Evolutionary conservation across 352 stramenopile species (phyloP).

Genomic region (Globisporangium spiculum): DNA sequence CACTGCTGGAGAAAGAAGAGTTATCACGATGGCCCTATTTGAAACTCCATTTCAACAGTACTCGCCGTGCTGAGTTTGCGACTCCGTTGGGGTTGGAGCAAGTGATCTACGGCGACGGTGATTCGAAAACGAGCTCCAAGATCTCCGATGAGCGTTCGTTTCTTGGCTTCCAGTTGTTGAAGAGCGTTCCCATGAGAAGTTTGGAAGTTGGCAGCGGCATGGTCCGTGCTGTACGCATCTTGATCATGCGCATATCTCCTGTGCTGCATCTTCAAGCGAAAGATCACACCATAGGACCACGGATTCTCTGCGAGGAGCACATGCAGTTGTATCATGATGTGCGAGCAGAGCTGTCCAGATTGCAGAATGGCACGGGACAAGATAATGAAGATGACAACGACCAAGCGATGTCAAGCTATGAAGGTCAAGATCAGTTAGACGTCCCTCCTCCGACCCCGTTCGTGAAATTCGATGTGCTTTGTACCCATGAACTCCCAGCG

Average conservation of each 20-base stretch:
- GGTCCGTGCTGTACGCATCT: conserved; percentile 53
- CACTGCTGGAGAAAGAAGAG: conserved; percentile 50
- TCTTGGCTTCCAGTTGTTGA: conserved; percentile 46
- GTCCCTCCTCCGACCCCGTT: conserved; percentile 51
- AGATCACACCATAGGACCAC: conserved; percentile 52
- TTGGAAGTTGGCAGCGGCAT: conserved; percentile 62
- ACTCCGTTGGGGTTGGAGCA: conserved; percentile 48
- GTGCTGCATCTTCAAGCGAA: conserved; percentile 68
- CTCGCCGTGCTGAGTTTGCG: conserved; percentile 40
- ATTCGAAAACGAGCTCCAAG: not conserved
- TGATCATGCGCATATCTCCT: conserved; percentile 50
- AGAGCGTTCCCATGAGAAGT: conserved; percentile 59
- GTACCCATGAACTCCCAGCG: conserved; percentile 33
- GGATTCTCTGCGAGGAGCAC: conserved; percentile 67
- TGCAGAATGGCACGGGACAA: conserved; percentile 14
- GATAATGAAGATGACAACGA: conserved; percentile 17
- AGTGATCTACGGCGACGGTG: conserved; percentile 6
- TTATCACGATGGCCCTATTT: conserved; percentile 53
- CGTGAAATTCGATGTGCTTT: conserved; percentile 65
- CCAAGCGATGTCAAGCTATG: conserved; percentile 13
- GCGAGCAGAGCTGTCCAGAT: conserved; percentile 30
- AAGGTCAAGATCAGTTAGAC: conserved; percentile 22
- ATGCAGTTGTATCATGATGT: conserved; percentile 46
- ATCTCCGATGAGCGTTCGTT: conserved; percentile 7
- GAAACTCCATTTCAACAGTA: conserved; percentile 68